A percentile compares a stretch with the other conserved stretches of the same genome.
Conservation (phyloP, 768 basidiomycete species). For the Amanita fuliginea region DNA sequence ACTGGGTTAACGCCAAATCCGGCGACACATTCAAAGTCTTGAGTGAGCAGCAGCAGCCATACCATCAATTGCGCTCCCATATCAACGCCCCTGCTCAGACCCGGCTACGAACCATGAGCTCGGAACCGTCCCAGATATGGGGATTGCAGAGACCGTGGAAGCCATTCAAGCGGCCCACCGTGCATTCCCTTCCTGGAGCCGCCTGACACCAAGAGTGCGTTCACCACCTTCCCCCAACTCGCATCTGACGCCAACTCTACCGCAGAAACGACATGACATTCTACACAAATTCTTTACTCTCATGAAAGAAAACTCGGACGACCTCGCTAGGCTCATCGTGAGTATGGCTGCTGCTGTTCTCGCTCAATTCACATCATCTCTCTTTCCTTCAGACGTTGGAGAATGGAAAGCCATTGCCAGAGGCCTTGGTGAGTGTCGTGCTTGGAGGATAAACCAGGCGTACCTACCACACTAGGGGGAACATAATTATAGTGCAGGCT, state of each 20-base stretch:
- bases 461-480: constrained; percentile 48
- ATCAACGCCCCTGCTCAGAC: constrained; percentile 36
- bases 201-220: constrained; percentile 73
- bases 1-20: constrained; percentile 75
- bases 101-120: constrained; percentile 80
- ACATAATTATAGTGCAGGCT: constrained; percentile 75
- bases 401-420: constrained; percentile 86
- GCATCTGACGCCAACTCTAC: neutral
- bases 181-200: constrained; percentile 81
- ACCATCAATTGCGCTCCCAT: neutral
- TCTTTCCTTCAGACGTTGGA: constrained; percentile 60
- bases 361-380: neutral
- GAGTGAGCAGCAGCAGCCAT: constrained; percentile 37
- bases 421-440: constrained; percentile 53
- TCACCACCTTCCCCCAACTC: neutral
- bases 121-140: constrained; percentile 87
- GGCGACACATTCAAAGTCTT: constrained; percentile 64
- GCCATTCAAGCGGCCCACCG: constrained; percentile 75
- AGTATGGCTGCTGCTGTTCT: constrained; percentile 20
- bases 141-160: constrained; percentile 66
- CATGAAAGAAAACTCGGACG: constrained; percentile 78
- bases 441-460: neutral
- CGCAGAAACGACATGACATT: constrained; percentile 71
- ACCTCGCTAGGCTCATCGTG: constrained; percentile 79
- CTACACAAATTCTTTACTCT: constrained; percentile 68